Conservation (phyloP, 2,329 filamentous ascomycete genomes). For the Alternaria alternata region DNA sequence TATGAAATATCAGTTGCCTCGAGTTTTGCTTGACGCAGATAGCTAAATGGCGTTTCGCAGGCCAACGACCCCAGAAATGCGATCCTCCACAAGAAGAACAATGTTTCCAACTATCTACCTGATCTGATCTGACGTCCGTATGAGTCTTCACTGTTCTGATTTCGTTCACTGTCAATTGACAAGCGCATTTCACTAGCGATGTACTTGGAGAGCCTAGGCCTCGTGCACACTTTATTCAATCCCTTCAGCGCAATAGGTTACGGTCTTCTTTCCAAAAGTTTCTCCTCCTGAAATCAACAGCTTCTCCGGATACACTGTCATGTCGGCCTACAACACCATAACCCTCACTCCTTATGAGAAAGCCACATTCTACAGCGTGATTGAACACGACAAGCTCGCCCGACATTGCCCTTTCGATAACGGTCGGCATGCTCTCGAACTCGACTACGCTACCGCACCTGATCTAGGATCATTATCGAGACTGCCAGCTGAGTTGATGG, state of each 20-base stretch:
- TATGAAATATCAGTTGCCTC: neutral
- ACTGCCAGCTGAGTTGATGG: neutral
- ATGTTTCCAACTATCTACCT: neutral
- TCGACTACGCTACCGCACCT: neutral
- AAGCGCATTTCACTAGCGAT: neutral
- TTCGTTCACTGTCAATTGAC: neutral
- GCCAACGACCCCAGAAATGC: neutral
- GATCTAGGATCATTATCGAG: neutral
- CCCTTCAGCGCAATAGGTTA: neutral
- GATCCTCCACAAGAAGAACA: neutral
- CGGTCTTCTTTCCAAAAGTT: neutral
- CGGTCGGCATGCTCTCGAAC: neutral
- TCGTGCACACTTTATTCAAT: neutral
- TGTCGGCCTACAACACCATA: neutral
- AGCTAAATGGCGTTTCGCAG: neutral
- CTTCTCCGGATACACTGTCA: neutral
- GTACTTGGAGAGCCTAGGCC: neutral
- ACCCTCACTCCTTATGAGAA: neutral
- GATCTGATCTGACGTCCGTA: neutral
- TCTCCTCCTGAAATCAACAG: neutral
- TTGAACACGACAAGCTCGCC: neutral
- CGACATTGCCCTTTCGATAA: neutral
- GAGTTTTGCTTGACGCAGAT: neutral
- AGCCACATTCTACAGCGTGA: neutral
- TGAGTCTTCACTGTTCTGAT: neutral